phyloP scores from a whole-genome alignment of 148 eudicot genomes.

The Amaranthus palmeri region DNA sequence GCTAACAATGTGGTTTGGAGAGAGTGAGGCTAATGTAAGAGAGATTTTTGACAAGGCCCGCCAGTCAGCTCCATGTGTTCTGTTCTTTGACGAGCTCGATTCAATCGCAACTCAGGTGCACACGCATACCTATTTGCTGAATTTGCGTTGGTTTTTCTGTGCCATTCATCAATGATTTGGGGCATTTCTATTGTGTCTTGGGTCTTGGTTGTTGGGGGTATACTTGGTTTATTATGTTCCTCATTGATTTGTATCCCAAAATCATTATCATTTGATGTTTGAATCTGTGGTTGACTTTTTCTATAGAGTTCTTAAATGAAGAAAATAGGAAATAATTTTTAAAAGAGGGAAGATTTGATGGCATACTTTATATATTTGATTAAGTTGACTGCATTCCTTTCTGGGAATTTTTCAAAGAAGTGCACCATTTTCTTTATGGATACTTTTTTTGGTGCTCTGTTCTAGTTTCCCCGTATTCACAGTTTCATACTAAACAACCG shows the following conservation, averaged over 20 bases:
- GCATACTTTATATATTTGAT: background rate
- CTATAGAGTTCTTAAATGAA: no score
- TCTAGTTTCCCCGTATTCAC: no score
- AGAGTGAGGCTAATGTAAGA: slow-evolving; percentile 55
- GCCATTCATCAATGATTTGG: no score
- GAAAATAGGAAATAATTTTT: no score
- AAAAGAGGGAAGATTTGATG: background rate
- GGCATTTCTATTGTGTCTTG: background rate
- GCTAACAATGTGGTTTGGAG: slow-evolving; percentile 63
- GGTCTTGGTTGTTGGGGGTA: background rate
- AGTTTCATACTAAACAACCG: no score
- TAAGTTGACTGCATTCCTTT: no score
- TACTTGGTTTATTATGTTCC: background rate
- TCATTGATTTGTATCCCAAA: background rate
- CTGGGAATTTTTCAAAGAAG: no score
- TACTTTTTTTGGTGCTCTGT: no score
- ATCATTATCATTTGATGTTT: background rate
- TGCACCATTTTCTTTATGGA: no score
- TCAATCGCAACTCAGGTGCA: slow-evolving; percentile 55
- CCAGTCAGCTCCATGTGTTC: slow-evolving; percentile 49
- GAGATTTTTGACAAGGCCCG: slow-evolving; percentile 62
- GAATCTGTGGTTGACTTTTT: background rate
- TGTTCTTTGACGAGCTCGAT: slow-evolving; percentile 52
- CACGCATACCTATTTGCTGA: background rate
- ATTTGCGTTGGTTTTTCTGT: background rate